These are phyloP conservation scores for Miscanthus lutarioriparius DNA, from an alignment of 176 grass and related monocot genomes.

Conservation along the genomic window DNA sequence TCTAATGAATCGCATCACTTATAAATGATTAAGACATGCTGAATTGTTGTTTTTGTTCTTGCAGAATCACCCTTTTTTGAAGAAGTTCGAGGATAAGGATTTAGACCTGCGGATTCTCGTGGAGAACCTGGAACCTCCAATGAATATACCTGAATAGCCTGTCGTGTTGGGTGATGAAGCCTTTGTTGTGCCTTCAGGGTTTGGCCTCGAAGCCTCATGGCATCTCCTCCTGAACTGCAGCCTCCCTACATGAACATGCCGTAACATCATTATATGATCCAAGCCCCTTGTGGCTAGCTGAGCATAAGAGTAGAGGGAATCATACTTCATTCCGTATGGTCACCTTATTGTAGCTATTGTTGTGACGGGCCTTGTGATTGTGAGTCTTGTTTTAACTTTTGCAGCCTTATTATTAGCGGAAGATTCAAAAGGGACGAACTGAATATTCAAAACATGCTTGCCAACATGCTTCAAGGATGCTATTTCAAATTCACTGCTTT, in stretches of 20 bases:
- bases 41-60: neutral
- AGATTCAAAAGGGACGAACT: neutral
- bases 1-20: neutral
- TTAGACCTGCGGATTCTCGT: slow-evolving; percentile 73
- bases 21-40: neutral
- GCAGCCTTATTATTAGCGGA: neutral
- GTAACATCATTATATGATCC: neutral
- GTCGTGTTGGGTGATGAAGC: neutral
- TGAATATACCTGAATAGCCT: slow-evolving; percentile 63
- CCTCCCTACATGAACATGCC: slow-evolving; percentile 20
- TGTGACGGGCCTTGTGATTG: neutral
- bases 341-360: neutral
- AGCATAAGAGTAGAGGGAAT: too few relatives aligned
- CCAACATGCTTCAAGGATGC: neutral
- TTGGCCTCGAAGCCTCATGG: neutral
- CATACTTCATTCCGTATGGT: neutral
- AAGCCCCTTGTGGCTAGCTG: slow-evolving; percentile 18
- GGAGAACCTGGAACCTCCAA: slow-evolving; percentile 69
- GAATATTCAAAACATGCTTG: neutral
- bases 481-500: neutral
- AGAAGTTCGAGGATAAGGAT: slow-evolving; percentile 92
- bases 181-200: neutral
- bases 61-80: slow-evolving; percentile 89
- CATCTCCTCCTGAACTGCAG: neutral
- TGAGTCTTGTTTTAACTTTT: neutral